phyloP scores from a whole-genome alignment of 2,329 filamentous ascomycete species.

The Trichoderma atrobrunneum region DNA sequence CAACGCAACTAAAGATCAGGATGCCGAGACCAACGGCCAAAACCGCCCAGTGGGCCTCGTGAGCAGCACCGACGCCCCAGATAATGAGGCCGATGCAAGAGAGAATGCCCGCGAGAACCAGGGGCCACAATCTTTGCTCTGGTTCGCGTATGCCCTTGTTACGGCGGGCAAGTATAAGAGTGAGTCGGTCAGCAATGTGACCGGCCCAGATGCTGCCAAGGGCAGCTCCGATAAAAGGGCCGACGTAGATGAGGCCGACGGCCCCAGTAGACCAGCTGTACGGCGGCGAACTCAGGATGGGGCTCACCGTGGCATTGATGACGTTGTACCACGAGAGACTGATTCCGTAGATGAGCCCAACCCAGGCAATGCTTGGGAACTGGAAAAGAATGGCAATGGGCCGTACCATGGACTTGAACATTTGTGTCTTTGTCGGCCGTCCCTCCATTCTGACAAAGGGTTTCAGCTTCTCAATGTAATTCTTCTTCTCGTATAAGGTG shows the following conservation, averaged over 20 bases:
- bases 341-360: neutral
- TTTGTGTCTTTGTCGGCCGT: neutral
- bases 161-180: conserved; percentile 32
- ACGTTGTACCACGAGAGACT: neutral
- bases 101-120: conserved; percentile 36
- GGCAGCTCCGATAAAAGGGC: conserved; percentile 28
- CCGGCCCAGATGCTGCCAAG: conserved; percentile 21
- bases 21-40: conserved; percentile 34
- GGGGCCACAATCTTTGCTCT: conserved; percentile 35
- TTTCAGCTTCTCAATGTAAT: neutral
- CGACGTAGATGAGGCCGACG: conserved; percentile 9
- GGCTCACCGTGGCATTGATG: neutral
- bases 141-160: conserved; percentile 36
- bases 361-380: neutral
- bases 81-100: conserved; percentile 42
- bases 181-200: conserved; percentile 32
- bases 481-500: neutral
- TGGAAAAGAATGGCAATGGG: neutral
- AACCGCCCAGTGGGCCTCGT: conserved; percentile 35
- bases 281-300: neutral
- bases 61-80: conserved; percentile 45
- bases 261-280: neutral
- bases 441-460: neutral
- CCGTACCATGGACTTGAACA: neutral
- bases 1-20: neutral